Conservation (phyloP, 257 asterid genomes). For the Ocimum tenuiflorum region DNA sequence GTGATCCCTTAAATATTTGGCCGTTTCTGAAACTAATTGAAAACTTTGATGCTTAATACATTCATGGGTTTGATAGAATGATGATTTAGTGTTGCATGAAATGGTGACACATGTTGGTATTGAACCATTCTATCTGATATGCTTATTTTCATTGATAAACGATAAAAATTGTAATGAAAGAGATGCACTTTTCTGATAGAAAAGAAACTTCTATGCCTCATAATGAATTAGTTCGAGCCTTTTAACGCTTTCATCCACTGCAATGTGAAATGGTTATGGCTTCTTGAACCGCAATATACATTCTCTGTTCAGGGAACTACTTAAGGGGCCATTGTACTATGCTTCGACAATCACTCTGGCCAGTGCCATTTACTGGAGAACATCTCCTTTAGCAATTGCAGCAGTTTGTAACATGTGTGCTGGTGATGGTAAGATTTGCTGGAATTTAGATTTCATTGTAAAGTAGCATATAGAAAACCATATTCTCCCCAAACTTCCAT, state of each 20-base stretch:
- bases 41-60: background rate
- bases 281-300: constrained; percentile 7
- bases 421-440: constrained; percentile 68
- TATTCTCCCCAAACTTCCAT: constrained; percentile 1
- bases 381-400: constrained; percentile 80
- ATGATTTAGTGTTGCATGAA: background rate
- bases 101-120: background rate
- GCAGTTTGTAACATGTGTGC: constrained; percentile 87
- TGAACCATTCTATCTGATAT: background rate
- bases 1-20: background rate
- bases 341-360: constrained; percentile 74
- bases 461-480: background rate
- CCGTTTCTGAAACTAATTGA: background rate
- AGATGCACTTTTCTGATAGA: background rate
- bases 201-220: background rate
- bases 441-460: background rate
- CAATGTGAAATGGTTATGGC: constrained; percentile 8
- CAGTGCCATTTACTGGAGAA: constrained; percentile 76
- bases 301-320: constrained; percentile 62
- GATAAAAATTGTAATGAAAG: constrained; percentile 12
- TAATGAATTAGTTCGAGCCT: background rate
- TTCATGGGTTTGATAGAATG: background rate
- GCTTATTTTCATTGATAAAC: background rate
- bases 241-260: background rate
- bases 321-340: constrained; percentile 89